Evolutionary conservation across 768 basidiomycete genomes (phyloP).

Genomic region (Kwoniella shandongensis): DNA sequence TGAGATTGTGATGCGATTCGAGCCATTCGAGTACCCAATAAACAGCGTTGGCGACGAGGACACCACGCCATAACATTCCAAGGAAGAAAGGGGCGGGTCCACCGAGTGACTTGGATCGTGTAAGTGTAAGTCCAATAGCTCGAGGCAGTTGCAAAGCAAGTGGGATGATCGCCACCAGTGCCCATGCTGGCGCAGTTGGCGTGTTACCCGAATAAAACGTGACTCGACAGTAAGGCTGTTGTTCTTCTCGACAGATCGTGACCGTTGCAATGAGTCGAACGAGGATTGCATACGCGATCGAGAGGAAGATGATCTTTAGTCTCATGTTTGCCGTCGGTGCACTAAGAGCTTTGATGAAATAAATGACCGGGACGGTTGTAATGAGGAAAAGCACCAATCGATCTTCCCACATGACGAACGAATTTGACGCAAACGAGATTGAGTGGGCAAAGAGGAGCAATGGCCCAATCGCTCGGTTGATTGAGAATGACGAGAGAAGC

Average conservation of each 20-base stretch:
- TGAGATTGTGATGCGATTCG: constrained; percentile 57
- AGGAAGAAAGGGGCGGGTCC: constrained; percentile 69
- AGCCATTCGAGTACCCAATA: constrained; percentile 84
- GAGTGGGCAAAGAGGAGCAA: constrained; percentile 62
- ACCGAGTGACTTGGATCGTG: constrained; percentile 68
- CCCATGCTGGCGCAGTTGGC: constrained; percentile 64
- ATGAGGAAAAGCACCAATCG: constrained; percentile 72
- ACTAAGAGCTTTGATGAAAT: constrained; percentile 64
- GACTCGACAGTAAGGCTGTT: constrained; percentile 81
- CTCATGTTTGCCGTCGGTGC: constrained; percentile 71
- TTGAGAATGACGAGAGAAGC: constrained; percentile 9
- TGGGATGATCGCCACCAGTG: constrained; percentile 64
- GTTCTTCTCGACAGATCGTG: constrained; percentile 92
- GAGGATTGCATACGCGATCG: constrained; percentile 65
- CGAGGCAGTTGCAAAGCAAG: constrained; percentile 63
- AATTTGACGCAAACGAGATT: constrained; percentile 82
- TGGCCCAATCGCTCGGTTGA: constrained; percentile 45
- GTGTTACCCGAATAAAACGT: constrained; percentile 81
- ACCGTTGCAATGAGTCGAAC: constrained; percentile 75
- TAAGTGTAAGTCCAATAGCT: constrained; percentile 61
- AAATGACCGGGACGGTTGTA: constrained; percentile 61
- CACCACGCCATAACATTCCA: constrained; percentile 59
- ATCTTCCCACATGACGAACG: constrained; percentile 98
- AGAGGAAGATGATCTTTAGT: constrained; percentile 71
- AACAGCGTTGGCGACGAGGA: constrained; percentile 62